A percentile compares a stretch with the other conserved stretches of the same genome.
Evolutionary conservation across 192 early-diverging fungal genomes (phyloP).

Genomic region (Geosiphon pyriformis): DNA sequence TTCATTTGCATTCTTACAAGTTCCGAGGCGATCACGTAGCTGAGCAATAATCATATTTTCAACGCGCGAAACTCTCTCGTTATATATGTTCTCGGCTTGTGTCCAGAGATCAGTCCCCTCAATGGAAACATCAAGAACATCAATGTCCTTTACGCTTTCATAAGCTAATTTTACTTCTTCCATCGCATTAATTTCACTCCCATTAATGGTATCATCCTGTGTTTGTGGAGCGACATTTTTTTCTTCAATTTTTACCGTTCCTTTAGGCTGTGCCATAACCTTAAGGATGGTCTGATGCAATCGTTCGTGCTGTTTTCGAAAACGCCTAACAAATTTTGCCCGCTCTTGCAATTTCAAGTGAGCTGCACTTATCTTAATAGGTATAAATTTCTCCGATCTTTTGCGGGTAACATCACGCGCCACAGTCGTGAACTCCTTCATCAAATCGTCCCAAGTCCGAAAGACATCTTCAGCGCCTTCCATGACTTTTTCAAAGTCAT

Average conservation of each 20-base stretch:
- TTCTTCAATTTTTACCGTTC: conserved; percentile 31
- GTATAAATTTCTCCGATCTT: conserved; percentile 85
- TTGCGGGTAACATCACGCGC: conserved; percentile 93
- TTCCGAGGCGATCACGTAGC: conserved; percentile 89
- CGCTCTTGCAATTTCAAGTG: conserved; percentile 94
- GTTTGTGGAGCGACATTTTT: conserved; percentile 36
- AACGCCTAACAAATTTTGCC: conserved; percentile 80
- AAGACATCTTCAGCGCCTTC: conserved; percentile 84
- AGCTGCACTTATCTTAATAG: conserved; percentile 88
- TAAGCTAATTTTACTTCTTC: conserved; percentile 89
- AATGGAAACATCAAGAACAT: conserved; percentile 87
- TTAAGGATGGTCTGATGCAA: conserved; percentile 92
- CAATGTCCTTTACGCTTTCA: conserved; percentile 87
- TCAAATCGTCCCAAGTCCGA: conserved; percentile 86
- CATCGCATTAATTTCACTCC: conserved; percentile 69
- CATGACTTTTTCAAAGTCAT: conserved; percentile 84
- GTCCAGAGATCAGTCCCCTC: conserved; percentile 95
- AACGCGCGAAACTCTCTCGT: conserved; percentile 89
- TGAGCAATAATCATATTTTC: conserved; percentile 96
- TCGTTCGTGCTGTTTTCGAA: conserved; percentile 97
- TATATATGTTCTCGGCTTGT: conserved; percentile 83
- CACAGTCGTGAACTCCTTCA: conserved; percentile 93
- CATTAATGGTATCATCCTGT: conserved; percentile 44
- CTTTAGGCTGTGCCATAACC: conserved; percentile 74
- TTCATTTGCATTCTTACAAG: conserved; percentile 94